Conservation (phyloP, 768 basidiomycete species). For the Mrakia gelida region DNA sequence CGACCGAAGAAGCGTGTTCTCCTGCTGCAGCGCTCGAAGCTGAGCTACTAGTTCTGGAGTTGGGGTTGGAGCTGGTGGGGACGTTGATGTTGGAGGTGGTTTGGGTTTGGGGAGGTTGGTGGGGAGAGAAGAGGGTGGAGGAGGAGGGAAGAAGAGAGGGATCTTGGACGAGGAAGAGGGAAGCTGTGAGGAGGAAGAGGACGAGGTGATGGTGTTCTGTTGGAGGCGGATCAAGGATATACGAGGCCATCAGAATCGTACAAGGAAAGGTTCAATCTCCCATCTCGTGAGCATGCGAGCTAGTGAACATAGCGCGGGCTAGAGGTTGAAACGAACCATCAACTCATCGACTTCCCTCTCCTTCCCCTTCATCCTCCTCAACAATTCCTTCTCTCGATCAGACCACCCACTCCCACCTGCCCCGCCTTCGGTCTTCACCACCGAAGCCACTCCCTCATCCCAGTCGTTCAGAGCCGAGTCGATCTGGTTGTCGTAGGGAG, state of each 20-base stretch:
- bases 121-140: not conserved
- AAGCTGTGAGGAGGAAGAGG: not conserved
- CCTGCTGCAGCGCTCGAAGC: not conserved
- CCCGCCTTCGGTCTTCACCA: not conserved
- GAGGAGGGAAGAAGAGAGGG: slow-evolving; percentile 9
- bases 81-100: not conserved
- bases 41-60: not conserved
- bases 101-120: not conserved
- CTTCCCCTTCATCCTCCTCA: slow-evolving; percentile 9
- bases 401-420: not conserved
- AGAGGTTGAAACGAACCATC: not conserved
- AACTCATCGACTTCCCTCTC: not conserved
- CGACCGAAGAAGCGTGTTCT: slow-evolving; percentile 6
- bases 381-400: not conserved
- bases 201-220: not conserved
- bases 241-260: not conserved
- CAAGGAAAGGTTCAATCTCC: no score
- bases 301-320: no score
- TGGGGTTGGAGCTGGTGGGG: not conserved
- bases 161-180: not conserved
- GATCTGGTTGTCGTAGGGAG: not conserved
- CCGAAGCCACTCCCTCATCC: not conserved
- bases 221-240: not conserved
- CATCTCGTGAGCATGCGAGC: no score
- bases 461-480: not conserved